These are phyloP conservation scores for Rhizopus microsporus DNA, from an alignment of 371 early-diverging fungal genomes.

Conservation along the genomic window DNA sequence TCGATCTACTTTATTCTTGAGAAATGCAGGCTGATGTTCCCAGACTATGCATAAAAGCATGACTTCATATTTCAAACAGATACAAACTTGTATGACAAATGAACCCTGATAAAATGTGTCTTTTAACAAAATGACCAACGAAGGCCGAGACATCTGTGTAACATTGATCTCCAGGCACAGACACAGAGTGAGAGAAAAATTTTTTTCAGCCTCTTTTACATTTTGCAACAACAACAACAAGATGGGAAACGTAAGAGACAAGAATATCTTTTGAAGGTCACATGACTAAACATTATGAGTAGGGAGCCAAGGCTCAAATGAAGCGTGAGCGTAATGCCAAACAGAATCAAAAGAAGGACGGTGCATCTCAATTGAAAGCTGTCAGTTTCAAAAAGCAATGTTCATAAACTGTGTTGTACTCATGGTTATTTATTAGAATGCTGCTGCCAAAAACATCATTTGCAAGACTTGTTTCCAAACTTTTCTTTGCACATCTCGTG, in stretches of 20 bases:
- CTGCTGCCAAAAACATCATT: conserved; percentile 77
- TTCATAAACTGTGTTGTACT: neutral
- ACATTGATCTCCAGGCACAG: no score
- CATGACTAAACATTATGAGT: neutral
- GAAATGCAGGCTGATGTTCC: no score
- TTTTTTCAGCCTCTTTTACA: no score
- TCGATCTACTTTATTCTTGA: no score
- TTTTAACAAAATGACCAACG: no score
- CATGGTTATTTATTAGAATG: conserved; percentile 57
- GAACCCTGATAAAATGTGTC: no score
- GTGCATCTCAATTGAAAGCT: conserved; percentile 78
- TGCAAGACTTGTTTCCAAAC: conserved; percentile 81
- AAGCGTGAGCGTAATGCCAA: conserved; percentile 77
- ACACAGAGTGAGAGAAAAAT: no score
- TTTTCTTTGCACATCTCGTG: conserved; percentile 80
- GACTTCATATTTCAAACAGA: no score
- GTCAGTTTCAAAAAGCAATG: conserved; percentile 39
- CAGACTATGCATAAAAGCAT: no score
- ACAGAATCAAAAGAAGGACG: conserved; percentile 40
- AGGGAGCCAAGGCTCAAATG: conserved; percentile 79
- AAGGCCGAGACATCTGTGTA: no score
- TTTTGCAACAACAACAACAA: no score
- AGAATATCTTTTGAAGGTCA: neutral
- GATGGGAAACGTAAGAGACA: conserved; percentile 1
- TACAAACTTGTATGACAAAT: no score